These are phyloP conservation scores for Protostelium mycophagum DNA, from an alignment of 78 protist genomes.

Conservation along the genomic window DNA sequence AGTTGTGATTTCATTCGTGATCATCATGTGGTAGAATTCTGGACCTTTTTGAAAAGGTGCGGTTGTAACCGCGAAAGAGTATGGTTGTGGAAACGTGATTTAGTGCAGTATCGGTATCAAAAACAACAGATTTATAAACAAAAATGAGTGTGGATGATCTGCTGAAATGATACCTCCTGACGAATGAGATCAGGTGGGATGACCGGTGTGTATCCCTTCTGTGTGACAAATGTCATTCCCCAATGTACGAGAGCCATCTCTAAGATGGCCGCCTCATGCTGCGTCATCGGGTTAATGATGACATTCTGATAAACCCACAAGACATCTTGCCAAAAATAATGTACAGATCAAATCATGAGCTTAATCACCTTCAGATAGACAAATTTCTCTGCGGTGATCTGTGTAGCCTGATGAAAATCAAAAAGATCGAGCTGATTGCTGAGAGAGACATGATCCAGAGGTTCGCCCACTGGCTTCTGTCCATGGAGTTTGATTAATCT, in stretches of 20 bases:
- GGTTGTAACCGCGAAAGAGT: too few species aligned
- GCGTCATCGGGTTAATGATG: too few species aligned
- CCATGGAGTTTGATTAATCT: neutral
- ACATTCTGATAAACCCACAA: too few species aligned
- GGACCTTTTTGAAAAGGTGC: too few species aligned
- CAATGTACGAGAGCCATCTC: conserved; percentile 62
- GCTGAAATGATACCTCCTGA: conserved; percentile 10
- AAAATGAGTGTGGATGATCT: too few species aligned
- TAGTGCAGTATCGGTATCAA: too few species aligned
- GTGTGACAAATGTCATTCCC: conserved; percentile 12
- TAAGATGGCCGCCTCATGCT: conserved; percentile 42
- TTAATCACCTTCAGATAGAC: conserved; percentile 37
- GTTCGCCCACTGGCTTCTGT: conserved; percentile 10
- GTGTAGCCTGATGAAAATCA: conserved; percentile 15
- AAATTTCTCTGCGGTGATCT: conserved; percentile 37
- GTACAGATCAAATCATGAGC: too few species aligned
- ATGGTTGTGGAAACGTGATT: neutral
- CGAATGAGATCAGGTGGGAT: conserved; percentile 65
- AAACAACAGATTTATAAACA: too few species aligned
- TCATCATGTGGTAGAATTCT: neutral
- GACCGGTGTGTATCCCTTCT: conserved; percentile 32
- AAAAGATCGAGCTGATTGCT: conserved; percentile 39
- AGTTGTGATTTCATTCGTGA: neutral
- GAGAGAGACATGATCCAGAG: neutral
- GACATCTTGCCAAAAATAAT: too few species aligned